These are phyloP conservation scores for Ceratorhiza oryzae-sativae DNA, from an alignment of 1,284 basidiomycete species.

Conservation along the genomic window DNA sequence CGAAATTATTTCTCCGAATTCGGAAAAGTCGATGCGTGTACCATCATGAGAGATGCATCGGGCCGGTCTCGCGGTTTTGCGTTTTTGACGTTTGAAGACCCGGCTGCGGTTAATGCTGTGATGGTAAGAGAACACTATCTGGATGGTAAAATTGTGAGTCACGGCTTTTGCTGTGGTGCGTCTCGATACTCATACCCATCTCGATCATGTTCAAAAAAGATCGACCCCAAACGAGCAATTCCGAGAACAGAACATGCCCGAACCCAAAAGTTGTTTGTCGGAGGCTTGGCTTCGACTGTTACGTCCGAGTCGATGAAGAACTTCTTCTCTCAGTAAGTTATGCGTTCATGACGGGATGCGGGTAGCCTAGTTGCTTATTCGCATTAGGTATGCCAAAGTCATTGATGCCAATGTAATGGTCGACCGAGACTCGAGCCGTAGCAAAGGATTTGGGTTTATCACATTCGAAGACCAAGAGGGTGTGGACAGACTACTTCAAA, in stretches of 20 bases:
- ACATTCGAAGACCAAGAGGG: conserved; percentile 88
- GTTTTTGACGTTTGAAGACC: conserved; percentile 90
- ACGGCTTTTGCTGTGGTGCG: background rate
- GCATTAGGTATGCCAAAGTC: conserved; percentile 71
- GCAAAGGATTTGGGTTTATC: conserved; percentile 98
- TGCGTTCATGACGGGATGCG: background rate
- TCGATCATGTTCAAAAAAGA: conserved; percentile 68
- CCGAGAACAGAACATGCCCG: conserved; percentile 93
- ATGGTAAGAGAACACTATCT: conserved; percentile 89
- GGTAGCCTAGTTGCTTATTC: background rate
- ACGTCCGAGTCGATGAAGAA: conserved; percentile 93
- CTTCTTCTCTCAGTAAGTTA: conserved; percentile 81
- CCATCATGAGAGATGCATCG: conserved; percentile 92
- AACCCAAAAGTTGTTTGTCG: conserved; percentile 94
- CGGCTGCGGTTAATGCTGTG: conserved; percentile 86
- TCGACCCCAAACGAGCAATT: conserved; percentile 98
- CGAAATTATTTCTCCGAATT: conserved; percentile 88
- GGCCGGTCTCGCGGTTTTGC: conserved; percentile 93
- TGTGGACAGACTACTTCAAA: conserved; percentile 83
- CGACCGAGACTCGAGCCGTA: conserved; percentile 93
- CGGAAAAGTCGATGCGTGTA: conserved; percentile 90
- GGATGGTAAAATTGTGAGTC: conserved; percentile 89
- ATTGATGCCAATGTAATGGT: conserved; percentile 99
- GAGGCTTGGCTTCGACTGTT: conserved; percentile 88
- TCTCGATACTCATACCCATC: conserved; percentile 7